Conservation (phyloP, 257 asterid species). For the Solanum etuberosum region DNA sequence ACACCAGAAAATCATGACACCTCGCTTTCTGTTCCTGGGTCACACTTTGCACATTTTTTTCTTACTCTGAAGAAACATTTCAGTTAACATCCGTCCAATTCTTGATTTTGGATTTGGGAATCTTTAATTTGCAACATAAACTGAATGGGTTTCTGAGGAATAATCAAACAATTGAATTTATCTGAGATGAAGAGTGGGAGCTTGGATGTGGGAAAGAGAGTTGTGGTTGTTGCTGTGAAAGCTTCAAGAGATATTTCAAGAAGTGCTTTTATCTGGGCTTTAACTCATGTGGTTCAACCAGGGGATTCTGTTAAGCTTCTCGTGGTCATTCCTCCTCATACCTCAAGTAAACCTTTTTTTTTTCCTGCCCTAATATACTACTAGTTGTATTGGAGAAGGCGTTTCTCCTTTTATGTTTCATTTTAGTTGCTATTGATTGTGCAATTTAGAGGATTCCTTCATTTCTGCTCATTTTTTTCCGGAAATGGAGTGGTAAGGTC, state of each 20-base stretch:
- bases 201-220: slow-evolving; percentile 24
- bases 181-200: slow-evolving; percentile 41
- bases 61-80: slow-evolving; percentile 16
- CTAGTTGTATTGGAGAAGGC: neutral
- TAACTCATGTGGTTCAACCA: slow-evolving; percentile 59
- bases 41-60: slow-evolving; percentile 32
- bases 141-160: neutral
- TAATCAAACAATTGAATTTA: neutral
- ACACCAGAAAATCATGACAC: slow-evolving; percentile 4
- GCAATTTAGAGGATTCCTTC: neutral
- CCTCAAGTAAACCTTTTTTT: slow-evolving; percentile 32
- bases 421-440: neutral
- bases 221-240: slow-evolving; percentile 60
- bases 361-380: neutral
- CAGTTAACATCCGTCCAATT: slow-evolving; percentile 16
- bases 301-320: slow-evolving; percentile 68
- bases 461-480: neutral
- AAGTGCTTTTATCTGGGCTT: slow-evolving; percentile 68
- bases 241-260: slow-evolving; percentile 54
- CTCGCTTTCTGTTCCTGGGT: slow-evolving; percentile 4
- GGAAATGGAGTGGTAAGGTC: neutral
- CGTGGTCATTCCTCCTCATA: slow-evolving; percentile 45
- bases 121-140: neutral
- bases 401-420: neutral
- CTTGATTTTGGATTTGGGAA: slow-evolving; percentile 22